A percentile compares a stretch with the other conserved stretches of the same genome.
phyloP scores from a whole-genome alignment of 805 yeast species.

The Henningerozyma blattae region DNA sequence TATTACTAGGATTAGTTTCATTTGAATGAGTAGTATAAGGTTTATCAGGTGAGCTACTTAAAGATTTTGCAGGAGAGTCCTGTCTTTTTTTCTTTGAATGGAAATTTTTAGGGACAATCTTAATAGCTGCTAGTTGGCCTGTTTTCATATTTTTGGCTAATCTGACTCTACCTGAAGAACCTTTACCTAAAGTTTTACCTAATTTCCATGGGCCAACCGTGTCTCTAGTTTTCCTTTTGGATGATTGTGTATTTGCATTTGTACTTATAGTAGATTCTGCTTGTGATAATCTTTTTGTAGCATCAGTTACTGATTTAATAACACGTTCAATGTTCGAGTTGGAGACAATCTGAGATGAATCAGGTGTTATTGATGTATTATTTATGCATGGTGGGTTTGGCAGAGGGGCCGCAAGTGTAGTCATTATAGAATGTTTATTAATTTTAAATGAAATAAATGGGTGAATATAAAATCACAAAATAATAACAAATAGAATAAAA shows the following conservation, averaged over 20 bases:
- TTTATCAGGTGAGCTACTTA: slow-evolving; percentile 3
- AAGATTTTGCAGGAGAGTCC: slow-evolving; percentile 3
- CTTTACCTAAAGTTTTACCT: slow-evolving; percentile 70
- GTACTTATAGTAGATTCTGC: slow-evolving; percentile 17
- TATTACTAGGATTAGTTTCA: slow-evolving; percentile 7
- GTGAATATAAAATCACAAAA: too few species aligned
- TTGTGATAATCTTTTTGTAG: slow-evolving; percentile 24
- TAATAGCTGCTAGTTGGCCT: slow-evolving; percentile 74
- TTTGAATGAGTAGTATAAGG: slow-evolving; percentile 7
- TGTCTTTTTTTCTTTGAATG: slow-evolving; percentile 19
- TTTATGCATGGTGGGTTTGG: too few species aligned
- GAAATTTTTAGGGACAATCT: slow-evolving; percentile 57
- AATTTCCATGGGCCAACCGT: slow-evolving; percentile 74
- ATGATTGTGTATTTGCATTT: slow-evolving; percentile 15
- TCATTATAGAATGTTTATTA: too few species aligned
- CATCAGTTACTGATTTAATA: slow-evolving; percentile 24
- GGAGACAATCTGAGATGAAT: not conserved
- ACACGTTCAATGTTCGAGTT: slow-evolving; percentile 12
- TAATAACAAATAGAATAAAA: too few species aligned
- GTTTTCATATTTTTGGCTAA: slow-evolving; percentile 57
- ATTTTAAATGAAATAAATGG: too few species aligned
- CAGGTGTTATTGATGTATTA: too few species aligned
- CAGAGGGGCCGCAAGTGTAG: too few species aligned
- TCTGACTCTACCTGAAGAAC: slow-evolving; percentile 73
- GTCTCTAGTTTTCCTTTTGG: slow-evolving; percentile 23